Percentiles rank a stretch among this genome's conserved stretches.
Evolutionary conservation across 2,329 filamentous ascomycete genomes (phyloP).

Genomic region (Alternaria brassicicola): DNA sequence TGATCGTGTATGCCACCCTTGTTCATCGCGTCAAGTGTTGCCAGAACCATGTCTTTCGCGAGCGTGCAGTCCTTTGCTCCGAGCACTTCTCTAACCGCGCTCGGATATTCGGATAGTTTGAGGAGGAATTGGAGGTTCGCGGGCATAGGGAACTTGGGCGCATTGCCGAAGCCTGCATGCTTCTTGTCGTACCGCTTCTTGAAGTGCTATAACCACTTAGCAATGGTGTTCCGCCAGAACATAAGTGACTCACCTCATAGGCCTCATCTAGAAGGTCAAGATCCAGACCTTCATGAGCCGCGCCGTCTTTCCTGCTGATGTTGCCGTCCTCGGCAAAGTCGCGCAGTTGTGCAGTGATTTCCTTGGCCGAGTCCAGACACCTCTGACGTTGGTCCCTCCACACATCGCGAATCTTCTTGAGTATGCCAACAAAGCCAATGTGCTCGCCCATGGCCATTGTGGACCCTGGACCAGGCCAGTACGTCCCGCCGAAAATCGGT

Average conservation of each 20-base stretch:
- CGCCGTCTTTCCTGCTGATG: slow-evolving; percentile 54
- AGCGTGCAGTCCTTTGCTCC: slow-evolving; percentile 76
- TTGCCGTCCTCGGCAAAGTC: slow-evolving; percentile 91
- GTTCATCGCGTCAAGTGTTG: slow-evolving; percentile 80
- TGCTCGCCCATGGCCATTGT: slow-evolving; percentile 57
- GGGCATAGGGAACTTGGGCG: slow-evolving; percentile 90
- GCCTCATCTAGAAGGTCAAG: slow-evolving; percentile 92
- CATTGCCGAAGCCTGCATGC: slow-evolving; percentile 67
- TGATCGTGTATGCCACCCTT: slow-evolving; percentile 75
- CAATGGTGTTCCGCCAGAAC: slow-evolving; percentile 49
- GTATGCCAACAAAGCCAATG: slow-evolving; percentile 80
- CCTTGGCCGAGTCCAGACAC: slow-evolving; percentile 81
- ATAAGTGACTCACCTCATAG: slow-evolving; percentile 57
- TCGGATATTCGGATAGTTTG: slow-evolving; percentile 72
- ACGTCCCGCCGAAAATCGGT: slow-evolving; percentile 94
- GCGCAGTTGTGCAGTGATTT: slow-evolving; percentile 79
- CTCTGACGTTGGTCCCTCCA: slow-evolving; percentile 87
- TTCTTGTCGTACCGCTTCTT: slow-evolving; percentile 29
- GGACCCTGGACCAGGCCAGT: slow-evolving; percentile 84
- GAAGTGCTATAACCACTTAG: slow-evolving; percentile 26
- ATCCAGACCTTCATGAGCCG: slow-evolving; percentile 73
- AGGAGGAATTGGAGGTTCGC: slow-evolving; percentile 84
- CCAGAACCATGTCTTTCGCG: slow-evolving; percentile 78
- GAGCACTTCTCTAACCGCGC: slow-evolving; percentile 82
- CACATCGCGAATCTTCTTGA: slow-evolving; percentile 73